Base-by-base conservation (phyloP, 768 basidiomycete species). In the Suillus fuscotomentosus region DNA sequence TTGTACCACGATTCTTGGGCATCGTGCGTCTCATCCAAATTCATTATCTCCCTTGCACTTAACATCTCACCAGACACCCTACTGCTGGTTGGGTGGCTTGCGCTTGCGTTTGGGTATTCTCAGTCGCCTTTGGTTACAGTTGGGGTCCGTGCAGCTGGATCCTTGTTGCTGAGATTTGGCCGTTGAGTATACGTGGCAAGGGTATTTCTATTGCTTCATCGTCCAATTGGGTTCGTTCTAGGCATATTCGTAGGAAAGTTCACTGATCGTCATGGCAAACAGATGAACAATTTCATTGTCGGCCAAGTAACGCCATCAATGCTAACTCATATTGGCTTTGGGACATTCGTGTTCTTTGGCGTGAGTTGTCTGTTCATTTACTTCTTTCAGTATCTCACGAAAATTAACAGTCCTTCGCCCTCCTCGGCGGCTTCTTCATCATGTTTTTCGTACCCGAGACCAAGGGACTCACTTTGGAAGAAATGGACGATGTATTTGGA, bases 141-240 rank as follows among this genome's bases (percentile, higher is more conserved):
- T 93, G 90, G 91, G 90, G 87, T 77, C 89, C 90, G 14, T 88
- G 88, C 69, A 81, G 88, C 13, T 92, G 91, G 90, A 89, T 92
- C 73, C 77, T 91, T 47, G 85, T 89, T 13, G 86, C 90, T 10
- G 89, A 91, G 77, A 89, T 89, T 59, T 89, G 86, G 86, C 87
- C 88, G 15, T 72, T 91, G 69, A 86, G 85, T 65, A 84, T 91
- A 64, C 86, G 90, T 63, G 88, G 89, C 61, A 91, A 91, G 77
- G 90, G 89, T 51, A 75, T 92, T 65, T 88, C 88, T 3, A 89
- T 93, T 67, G 86, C 88, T 4, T 86, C 88, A 5, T 91, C 88
- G 8, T 86, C 87, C 15, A 92, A 92, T 78, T 92, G 88, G 88
- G 86, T 85, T 71, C 38, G 79, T 75, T 51, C 41, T 24, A 31